Evolutionary conservation across 202 grass and related monocot species (phyloP), one percentile per base, ranked within the genome.

Genomic region (Zoysia matrella): DNA sequence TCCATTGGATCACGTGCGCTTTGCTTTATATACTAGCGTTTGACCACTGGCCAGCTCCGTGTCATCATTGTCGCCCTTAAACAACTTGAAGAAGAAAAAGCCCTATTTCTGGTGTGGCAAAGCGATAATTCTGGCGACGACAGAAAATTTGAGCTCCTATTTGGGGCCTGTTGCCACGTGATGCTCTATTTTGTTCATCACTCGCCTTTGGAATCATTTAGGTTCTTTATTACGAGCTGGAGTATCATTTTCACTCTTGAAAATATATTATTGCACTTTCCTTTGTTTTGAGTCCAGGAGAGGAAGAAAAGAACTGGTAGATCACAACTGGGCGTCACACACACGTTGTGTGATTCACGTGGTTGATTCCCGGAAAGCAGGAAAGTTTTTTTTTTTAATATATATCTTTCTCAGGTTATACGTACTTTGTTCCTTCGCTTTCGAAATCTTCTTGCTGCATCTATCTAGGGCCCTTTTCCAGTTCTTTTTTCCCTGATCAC

Each of bases 1-100:
- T 58, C 57, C 87, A 12, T 81, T 81, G 82, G 82, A 89, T 89
- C 82, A 82, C 60, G 82, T 41, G 87, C 71, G 30, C 22, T 9
- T n/a, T 52, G 18, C 48, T 61, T 62, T 84, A 12, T 64, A 48
- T 70, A 49, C 68, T 42, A 52, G 4, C 53, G 54, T 71, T 76
- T 74, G 86, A 53, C 76, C 9, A 76, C 36, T 84, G 14, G 69
- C 49, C 76, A 84, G 42, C 71, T 64, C 52, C 43, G 56, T 80
- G 18, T 51, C 81, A 84, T 80, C 81, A 71, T 88, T 68, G 46
- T 12, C 68, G 8, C 8, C 36, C 68, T 88, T 73, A 73, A 58
- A 80, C 22, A 65, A 49, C 2, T 67, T 9, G 3, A 5, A 10
- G 54, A 52, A 30, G 22, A 30, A 30, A 30, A 30, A 30, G 22